Conservation (phyloP, 345 rosid genomes). For the Arabis hirsuta region DNA sequence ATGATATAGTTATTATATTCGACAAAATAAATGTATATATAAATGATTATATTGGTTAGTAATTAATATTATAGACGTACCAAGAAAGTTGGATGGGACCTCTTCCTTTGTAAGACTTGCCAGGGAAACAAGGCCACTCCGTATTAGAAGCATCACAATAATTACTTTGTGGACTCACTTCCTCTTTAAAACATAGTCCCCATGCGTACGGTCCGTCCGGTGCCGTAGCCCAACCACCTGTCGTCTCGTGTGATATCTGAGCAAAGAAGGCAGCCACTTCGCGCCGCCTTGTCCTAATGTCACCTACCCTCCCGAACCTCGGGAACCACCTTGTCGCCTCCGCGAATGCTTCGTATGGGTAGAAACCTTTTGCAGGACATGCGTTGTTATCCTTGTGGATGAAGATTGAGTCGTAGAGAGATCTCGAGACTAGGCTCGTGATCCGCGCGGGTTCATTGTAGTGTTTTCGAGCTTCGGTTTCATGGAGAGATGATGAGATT, state of each 20-base stretch:
- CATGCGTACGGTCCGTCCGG: constrained; percentile 72
- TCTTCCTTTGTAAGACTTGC: constrained; percentile 61
- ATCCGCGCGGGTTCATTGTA: constrained; percentile 15
- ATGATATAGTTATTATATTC: background rate
- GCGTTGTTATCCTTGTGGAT: constrained; percentile 57
- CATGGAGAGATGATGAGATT: constrained; percentile 33
- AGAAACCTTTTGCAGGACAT: constrained; percentile 65
- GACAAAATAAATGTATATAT: background rate
- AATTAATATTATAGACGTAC: constrained; percentile 38
- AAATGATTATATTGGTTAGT: background rate
- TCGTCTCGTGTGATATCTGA: constrained; percentile 73
- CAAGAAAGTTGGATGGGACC: constrained; percentile 65
- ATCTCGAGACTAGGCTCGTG: constrained; percentile 46
- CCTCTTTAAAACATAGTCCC: constrained; percentile 65
- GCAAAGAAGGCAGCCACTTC: constrained; percentile 74
- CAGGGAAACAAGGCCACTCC: constrained; percentile 57
- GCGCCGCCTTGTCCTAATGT: constrained; percentile 44
- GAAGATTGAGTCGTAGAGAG: constrained; percentile 51
- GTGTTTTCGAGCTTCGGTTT: constrained; percentile 46
- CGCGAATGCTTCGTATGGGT: constrained; percentile 68
- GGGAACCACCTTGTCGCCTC: constrained; percentile 58
- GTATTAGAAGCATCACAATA: constrained; percentile 49
- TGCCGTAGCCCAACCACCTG: constrained; percentile 63
- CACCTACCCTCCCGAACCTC: constrained; percentile 54
- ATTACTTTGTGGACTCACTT: constrained; percentile 50